Conservation (phyloP, 163 green algal species). For the Chloroidium sp. region DNA sequence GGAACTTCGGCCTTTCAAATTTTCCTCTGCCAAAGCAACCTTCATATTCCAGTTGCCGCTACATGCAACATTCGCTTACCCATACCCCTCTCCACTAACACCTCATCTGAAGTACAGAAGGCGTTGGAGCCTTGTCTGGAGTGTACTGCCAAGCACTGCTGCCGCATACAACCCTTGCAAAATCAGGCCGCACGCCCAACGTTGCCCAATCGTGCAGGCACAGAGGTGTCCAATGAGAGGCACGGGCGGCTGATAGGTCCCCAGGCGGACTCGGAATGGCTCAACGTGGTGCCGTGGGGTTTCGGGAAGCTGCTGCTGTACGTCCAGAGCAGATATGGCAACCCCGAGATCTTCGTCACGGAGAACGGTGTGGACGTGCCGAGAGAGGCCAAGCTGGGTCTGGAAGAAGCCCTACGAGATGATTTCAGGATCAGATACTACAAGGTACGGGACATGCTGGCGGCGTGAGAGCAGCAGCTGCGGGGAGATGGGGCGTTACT, state of each 20-base stretch:
- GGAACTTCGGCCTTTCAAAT: no score
- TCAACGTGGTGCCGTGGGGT: conserved; percentile 44
- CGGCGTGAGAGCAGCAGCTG: no score
- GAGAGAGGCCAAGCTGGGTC: conserved; percentile 5
- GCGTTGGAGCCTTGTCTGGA: no score
- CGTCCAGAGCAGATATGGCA: conserved; percentile 35
- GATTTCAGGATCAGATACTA: conserved; percentile 28
- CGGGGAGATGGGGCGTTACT: background rate
- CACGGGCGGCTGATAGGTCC: conserved; percentile 9
- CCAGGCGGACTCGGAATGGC: conserved; percentile 42
- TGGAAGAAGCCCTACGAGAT: conserved; percentile 25
- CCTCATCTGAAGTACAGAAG: no score
- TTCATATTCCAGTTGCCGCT: no score
- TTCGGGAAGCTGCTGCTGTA: conserved; percentile 41
- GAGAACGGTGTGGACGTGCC: conserved; percentile 46
- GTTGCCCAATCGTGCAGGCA: background rate
- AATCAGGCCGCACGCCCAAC: background rate
- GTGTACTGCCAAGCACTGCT: no score
- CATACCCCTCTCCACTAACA: no score
- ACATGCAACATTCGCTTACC: no score
- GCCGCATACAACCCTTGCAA: background rate
- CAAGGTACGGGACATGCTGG: background rate
- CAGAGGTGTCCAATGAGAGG: background rate
- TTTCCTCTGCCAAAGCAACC: no score
- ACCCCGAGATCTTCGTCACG: conserved; percentile 39